phyloP scores from a whole-genome alignment of 257 asterid species.

The Rubia yunnanensis region DNA sequence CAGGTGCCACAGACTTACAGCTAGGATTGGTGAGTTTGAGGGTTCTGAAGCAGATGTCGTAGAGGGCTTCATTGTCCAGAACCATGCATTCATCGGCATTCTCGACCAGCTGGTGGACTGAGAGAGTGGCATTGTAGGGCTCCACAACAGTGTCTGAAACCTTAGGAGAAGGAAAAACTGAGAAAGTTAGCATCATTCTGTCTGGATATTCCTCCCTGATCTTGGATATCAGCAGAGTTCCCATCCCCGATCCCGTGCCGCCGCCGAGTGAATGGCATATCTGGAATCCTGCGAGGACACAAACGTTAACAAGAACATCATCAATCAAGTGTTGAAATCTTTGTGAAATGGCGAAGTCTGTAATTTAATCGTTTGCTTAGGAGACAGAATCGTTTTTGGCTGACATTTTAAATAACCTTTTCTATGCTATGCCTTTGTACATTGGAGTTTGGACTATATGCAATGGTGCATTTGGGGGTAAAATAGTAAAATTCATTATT shows the following conservation, averaged over 20 bases:
- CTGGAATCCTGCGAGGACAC: slow-evolving; percentile 42
- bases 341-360: no score
- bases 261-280: slow-evolving; percentile 69
- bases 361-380: no score
- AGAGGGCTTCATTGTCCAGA: slow-evolving; percentile 66
- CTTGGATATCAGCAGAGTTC: slow-evolving; percentile 58
- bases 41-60: slow-evolving; percentile 71
- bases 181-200: slow-evolving; percentile 68
- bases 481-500: no score
- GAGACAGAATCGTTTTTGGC: no score
- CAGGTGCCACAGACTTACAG: slow-evolving; percentile 45
- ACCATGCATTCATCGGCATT: slow-evolving; percentile 82
- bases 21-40: slow-evolving; percentile 79
- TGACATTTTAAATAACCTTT: no score
- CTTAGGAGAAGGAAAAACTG: slow-evolving; percentile 70
- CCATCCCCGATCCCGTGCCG: slow-evolving; percentile 76
- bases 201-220: slow-evolving; percentile 75
- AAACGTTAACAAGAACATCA: background rate
- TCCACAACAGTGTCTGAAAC: slow-evolving; percentile 75
- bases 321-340: background rate
- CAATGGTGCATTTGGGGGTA: no score
- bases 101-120: slow-evolving; percentile 64
- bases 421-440: no score
- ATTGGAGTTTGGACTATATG: no score
- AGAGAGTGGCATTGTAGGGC: slow-evolving; percentile 72